Percentiles rank a stretch among this genome's conserved stretches.
phyloP scores from a whole-genome alignment of 23 red algal genomes.

The Rhodosorus marinus region DNA sequence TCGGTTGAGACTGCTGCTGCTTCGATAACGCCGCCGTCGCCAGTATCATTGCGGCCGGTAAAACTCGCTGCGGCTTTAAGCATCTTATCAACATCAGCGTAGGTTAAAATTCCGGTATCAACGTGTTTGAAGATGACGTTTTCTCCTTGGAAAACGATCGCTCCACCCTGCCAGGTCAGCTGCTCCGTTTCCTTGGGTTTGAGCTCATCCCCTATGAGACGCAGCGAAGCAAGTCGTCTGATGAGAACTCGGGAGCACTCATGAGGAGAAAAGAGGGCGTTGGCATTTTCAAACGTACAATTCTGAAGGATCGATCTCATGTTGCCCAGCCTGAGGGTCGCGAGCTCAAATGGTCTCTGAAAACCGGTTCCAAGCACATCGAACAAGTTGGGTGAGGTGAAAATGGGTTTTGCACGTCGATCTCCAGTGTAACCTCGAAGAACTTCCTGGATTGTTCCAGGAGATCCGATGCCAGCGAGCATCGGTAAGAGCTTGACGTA shows the following conservation, averaged over 20 bases:
- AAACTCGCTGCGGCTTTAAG: too few species aligned
- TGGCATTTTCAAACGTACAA: too few species aligned
- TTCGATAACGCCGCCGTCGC: too few species aligned
- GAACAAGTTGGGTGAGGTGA: background rate
- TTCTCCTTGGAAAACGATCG: background rate
- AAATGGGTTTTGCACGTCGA: background rate
- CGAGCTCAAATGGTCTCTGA: background rate
- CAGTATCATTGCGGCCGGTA: too few species aligned
- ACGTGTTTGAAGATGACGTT: background rate
- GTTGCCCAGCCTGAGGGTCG: background rate
- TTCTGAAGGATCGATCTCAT: background rate
- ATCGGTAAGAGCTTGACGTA: background rate
- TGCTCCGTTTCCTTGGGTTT: background rate
- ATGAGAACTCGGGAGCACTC: too few species aligned
- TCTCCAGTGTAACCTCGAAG: background rate
- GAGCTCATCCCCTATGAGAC: background rate
- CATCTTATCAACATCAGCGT: background rate
- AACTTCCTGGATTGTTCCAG: background rate
- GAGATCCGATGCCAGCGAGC: background rate
- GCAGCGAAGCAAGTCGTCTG: too few species aligned
- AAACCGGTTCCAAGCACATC: background rate
- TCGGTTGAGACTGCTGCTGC: too few species aligned
- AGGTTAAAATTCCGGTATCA: background rate
- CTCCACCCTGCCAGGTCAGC: background rate
- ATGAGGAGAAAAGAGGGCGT: too few species aligned